phyloP scores from a whole-genome alignment of 2,329 filamentous ascomycete genomes.

The Chrysoporthe puriensis region DNA sequence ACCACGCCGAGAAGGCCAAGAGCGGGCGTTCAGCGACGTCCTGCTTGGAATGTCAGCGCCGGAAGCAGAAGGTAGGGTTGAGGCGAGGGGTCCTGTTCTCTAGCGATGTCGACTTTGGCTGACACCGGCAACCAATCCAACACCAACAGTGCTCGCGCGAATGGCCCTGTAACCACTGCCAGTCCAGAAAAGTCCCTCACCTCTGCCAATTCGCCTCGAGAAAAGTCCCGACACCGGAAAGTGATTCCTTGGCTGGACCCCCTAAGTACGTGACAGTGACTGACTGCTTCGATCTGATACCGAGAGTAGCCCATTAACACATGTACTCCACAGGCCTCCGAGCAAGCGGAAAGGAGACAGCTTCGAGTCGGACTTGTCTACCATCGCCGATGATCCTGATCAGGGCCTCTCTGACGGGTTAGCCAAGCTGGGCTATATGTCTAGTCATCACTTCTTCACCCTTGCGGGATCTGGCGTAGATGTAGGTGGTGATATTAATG shows the following conservation, averaged over 20 bases:
- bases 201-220: conserved; percentile 49
- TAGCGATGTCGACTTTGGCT: neutral
- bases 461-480: conserved; percentile 10
- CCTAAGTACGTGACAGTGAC: conserved; percentile 13
- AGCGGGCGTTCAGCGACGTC: conserved; percentile 33
- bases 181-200: conserved; percentile 50
- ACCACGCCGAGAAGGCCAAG: conserved; percentile 25
- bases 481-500: conserved; percentile 28
- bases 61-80: conserved; percentile 51
- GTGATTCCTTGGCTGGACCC: conserved; percentile 20
- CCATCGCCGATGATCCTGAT: conserved; percentile 22
- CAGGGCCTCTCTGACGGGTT: conserved; percentile 26
- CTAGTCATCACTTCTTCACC: conserved; percentile 25
- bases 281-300: neutral
- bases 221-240: conserved; percentile 32
- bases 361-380: conserved; percentile 26
- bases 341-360: conserved; percentile 33
- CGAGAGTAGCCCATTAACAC: neutral
- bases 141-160: conserved; percentile 48
- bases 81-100: neutral
- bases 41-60: conserved; percentile 53
- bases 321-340: conserved; percentile 26
- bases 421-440: conserved; percentile 29
- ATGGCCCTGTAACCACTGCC: conserved; percentile 56
- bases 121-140: conserved; percentile 4